These are phyloP conservation scores for Zizania palustris DNA, from an alignment of 202 grass and related monocot species.

Conservation along the genomic window DNA sequence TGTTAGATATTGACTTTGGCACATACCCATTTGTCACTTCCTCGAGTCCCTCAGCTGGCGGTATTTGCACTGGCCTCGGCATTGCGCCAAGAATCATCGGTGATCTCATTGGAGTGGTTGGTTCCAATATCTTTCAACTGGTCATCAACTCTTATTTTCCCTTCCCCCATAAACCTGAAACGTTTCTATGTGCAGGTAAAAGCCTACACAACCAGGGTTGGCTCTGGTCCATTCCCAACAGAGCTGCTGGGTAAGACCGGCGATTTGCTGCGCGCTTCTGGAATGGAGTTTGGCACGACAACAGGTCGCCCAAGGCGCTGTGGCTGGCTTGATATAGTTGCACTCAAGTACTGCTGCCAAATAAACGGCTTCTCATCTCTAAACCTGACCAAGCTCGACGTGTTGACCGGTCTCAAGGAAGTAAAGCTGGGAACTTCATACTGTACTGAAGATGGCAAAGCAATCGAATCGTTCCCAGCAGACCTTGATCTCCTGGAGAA, in stretches of 20 bases:
- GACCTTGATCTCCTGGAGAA: constrained; percentile 66
- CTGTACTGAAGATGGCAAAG: constrained; percentile 48
- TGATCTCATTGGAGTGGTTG: constrained; percentile 90
- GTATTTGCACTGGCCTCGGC: constrained; percentile 89
- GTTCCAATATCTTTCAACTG: constrained; percentile 30
- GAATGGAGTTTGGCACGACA: constrained; percentile 93
- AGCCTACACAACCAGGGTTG: constrained; percentile 94
- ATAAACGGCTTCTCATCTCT: constrained; percentile 92
- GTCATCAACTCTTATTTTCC: background rate
- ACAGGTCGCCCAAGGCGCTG: constrained; percentile 76
- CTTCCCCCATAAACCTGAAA: constrained; percentile 2
- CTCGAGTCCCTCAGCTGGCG: constrained; percentile 88
- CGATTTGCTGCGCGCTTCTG: constrained; percentile 66
- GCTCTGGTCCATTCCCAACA: constrained; percentile 90
- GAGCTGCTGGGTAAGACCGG: constrained; percentile 75
- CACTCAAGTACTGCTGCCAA: constrained; percentile 77
- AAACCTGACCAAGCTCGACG: constrained; percentile 90
- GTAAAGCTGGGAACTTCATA: constrained; percentile 78
- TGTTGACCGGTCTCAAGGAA: constrained; percentile 76
- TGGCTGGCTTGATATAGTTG: constrained; percentile 44
- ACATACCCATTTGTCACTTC: constrained; percentile 98
- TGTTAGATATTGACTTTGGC: constrained; percentile 98
- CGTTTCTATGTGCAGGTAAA: constrained; percentile 66
- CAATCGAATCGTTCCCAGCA: constrained; percentile 60
- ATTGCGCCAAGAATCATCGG: constrained; percentile 79